These are phyloP conservation scores for Aspergillus cavernicola DNA, from an alignment of 495 filamentous ascomycete genomes.

Conservation along the genomic window DNA sequence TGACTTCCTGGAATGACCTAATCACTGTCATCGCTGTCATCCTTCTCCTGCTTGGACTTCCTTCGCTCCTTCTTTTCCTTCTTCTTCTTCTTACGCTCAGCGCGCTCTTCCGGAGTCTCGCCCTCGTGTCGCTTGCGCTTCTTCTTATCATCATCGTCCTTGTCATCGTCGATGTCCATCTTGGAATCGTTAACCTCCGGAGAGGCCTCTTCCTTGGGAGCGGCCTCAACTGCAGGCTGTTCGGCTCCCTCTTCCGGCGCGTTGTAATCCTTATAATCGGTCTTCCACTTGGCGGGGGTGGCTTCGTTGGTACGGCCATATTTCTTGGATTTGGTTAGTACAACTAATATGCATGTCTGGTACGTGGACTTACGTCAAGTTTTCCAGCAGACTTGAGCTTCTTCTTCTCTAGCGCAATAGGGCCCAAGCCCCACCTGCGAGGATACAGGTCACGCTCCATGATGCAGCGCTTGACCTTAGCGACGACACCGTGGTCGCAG, in stretches of 20 bases:
- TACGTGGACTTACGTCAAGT: conserved; percentile 66
- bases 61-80: conserved; percentile 72
- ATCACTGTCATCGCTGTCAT: conserved; percentile 56
- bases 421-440: conserved; percentile 89
- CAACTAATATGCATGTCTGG: neutral
- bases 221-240: conserved; percentile 40
- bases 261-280: conserved; percentile 83
- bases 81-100: conserved; percentile 72
- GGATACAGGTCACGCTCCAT: conserved; percentile 99
- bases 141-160: conserved; percentile 53
- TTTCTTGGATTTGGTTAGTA: conserved; percentile 52
- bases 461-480: conserved; percentile 96
- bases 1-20: conserved; percentile 38
- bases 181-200: conserved; percentile 14
- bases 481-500: conserved; percentile 94
- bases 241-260: conserved; percentile 45
- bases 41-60: conserved; percentile 55
- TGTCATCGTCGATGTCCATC: conserved; percentile 41
- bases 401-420: conserved; percentile 91
- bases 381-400: conserved; percentile 97
- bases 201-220: conserved; percentile 29
- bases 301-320: conserved; percentile 86
- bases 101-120: conserved; percentile 72
- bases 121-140: conserved; percentile 82
- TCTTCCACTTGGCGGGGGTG: conserved; percentile 88